Evolutionary conservation across 2,329 filamentous ascomycete genomes (phyloP).

Genomic region (Microdochium trichocladiopsis): DNA sequence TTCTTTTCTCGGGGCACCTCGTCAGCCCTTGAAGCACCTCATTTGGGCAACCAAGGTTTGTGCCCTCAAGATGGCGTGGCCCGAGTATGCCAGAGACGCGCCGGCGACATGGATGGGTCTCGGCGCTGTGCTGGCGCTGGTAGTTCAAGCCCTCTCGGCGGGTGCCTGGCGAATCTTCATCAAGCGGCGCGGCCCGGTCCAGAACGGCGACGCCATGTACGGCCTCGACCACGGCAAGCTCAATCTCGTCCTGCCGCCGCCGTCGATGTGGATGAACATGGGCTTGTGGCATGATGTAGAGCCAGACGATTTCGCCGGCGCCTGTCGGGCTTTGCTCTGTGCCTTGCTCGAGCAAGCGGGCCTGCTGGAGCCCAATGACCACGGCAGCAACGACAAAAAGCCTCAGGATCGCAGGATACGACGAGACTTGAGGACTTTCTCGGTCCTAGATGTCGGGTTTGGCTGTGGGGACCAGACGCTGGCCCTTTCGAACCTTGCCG

Average conservation of each 20-base stretch:
- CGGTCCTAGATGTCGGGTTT: slow-evolving; percentile 47
- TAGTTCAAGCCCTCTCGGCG: not conserved
- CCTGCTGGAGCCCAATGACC: slow-evolving; percentile 17
- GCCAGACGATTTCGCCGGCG: slow-evolving; percentile 32
- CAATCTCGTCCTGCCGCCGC: slow-evolving; percentile 37
- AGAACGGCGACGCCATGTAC: slow-evolving; percentile 29
- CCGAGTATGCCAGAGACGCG: too few relatives aligned
- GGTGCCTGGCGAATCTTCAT: not conserved
- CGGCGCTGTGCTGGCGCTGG: not conserved
- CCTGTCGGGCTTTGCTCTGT: slow-evolving; percentile 39
- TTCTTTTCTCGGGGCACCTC: too few relatives aligned
- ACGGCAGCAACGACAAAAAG: slow-evolving; percentile 2
- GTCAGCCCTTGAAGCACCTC: too few relatives aligned
- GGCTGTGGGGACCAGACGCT: slow-evolving; percentile 53
- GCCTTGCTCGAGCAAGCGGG: slow-evolving; percentile 36
- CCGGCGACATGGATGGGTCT: too few relatives aligned
- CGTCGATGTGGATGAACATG: slow-evolving; percentile 58
- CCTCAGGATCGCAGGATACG: not conserved
- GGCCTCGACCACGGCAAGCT: slow-evolving; percentile 49
- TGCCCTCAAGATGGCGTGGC: too few relatives aligned
- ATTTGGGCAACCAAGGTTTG: too few relatives aligned
- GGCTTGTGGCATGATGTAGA: slow-evolving; percentile 42
- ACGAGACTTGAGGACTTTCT: slow-evolving; percentile 10
- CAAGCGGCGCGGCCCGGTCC: not conserved
- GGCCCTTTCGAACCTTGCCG: slow-evolving; percentile 27